A percentile compares a stretch with the other conserved stretches of the same genome.
Evolutionary conservation across 1,284 basidiomycete genomes (phyloP).

Genomic region (Trichosporon sp.): DNA sequence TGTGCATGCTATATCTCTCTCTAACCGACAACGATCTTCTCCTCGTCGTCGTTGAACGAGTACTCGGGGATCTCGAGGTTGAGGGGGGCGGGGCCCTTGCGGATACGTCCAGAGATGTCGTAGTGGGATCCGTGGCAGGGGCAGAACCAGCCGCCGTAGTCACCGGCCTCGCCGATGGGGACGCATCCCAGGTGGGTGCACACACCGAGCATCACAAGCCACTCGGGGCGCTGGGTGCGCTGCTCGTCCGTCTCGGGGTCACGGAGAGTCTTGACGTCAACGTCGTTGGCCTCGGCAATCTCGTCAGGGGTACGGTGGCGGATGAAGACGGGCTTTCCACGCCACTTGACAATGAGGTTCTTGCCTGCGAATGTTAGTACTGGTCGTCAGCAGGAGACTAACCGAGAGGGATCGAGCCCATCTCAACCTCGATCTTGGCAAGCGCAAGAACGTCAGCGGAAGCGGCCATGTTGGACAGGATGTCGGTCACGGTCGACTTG

Average conservation of each 20-base stretch:
- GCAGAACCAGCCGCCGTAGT: slow-evolving; percentile 98
- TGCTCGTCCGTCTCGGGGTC: slow-evolving; percentile 89
- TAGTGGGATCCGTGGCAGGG: slow-evolving; percentile 99
- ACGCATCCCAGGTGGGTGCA: slow-evolving; percentile 99
- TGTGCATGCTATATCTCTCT: slow-evolving; percentile 10
- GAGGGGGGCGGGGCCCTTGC: slow-evolving; percentile 90
- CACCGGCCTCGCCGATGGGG: slow-evolving; percentile 95
- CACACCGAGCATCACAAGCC: slow-evolving; percentile 95
- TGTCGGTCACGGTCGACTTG: slow-evolving; percentile 90
- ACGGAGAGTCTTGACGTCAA: slow-evolving; percentile 80
- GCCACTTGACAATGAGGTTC: slow-evolving; percentile 92
- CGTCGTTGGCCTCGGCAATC: slow-evolving; percentile 84
- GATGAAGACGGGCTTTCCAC: slow-evolving; percentile 99
- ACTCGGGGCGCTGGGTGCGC: slow-evolving; percentile 91
- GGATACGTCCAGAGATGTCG: slow-evolving; percentile 74
- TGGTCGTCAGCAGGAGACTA: slow-evolving; percentile 53
- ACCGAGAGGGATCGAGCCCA: slow-evolving; percentile 88
- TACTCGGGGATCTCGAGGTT: slow-evolving; percentile 91
- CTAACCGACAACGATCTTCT: slow-evolving; percentile 87
- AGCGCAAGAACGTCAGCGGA: slow-evolving; percentile 97
- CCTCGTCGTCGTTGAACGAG: slow-evolving; percentile 79
- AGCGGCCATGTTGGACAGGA: slow-evolving; percentile 92
- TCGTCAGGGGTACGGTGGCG: slow-evolving; percentile 89
- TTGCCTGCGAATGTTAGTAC: slow-evolving; percentile 28
- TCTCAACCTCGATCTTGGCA: slow-evolving; percentile 96